Evolutionary conservation across 1,284 basidiomycete species (phyloP), one percentile per base, ranked within the genome.

Genomic region (Moniliella sp.): DNA sequence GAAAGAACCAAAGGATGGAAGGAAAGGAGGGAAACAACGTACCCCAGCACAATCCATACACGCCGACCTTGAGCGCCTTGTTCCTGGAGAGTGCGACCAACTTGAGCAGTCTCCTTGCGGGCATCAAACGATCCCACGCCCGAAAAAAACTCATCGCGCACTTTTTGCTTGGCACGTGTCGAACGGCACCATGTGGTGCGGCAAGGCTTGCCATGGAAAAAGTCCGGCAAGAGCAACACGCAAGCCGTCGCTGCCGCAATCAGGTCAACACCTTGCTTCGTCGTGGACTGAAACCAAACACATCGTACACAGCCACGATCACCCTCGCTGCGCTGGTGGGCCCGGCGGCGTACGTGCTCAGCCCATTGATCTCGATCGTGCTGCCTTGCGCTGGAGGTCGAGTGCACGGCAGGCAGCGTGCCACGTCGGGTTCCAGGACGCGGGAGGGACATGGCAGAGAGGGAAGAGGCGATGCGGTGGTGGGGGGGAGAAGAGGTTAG

Each of bases 141-240:
- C 11, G 63, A 68, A 45, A 73, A 71, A 59, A 73, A 74, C 13
- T 59, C 56, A 46, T 72, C 69, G 12, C 73, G 56, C 17, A 62
- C 65, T 17, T 45, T 37, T 32, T 51, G 44, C 42, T 50, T 45
- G 27, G 16, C 2, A 21, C 13, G 25, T 21, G 38, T 48, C 34
- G 23, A 72, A 72, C 11, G 72, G 72, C 57, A 68, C 72, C 25
- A 64, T 57, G 11, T 66, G 64, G 16, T 62, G 43, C 1, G 69
- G 65, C 58, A 67, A 72, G 71, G 65, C 32, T 58, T 59, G 34
- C 65, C 52, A 11, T 69, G 69, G 55, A 74, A 72, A 55, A 74
- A 73, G 57, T 74, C 71, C 17, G 73, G 73, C 68, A 75, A 70
- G 53, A 71, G 68, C 4, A 69, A 68, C 4, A 62, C 60, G 39